Evolutionary conservation across 2,329 filamentous ascomycete species (phyloP).

Genomic region (Alternaria sp.): DNA sequence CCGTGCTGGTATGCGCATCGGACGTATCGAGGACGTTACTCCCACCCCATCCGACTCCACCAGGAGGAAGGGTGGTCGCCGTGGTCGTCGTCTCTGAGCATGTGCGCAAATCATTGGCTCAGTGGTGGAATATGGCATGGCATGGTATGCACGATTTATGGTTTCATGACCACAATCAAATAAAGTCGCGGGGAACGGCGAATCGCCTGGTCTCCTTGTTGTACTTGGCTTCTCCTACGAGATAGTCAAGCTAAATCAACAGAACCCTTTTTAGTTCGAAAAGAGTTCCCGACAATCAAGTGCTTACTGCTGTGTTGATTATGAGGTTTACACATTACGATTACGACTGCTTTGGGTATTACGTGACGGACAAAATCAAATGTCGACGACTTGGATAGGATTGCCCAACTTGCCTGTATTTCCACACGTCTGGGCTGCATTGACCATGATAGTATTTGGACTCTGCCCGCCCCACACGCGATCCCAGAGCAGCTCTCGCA

Average conservation of each 20-base stretch:
- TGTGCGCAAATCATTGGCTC: constrained; percentile 50
- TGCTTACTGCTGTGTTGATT: constrained; percentile 38
- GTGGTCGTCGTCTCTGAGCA: constrained; percentile 99
- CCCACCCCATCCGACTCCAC: constrained; percentile 99
- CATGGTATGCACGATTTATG: constrained; percentile 44
- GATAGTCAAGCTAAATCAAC: constrained; percentile 46
- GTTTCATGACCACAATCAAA: constrained; percentile 45
- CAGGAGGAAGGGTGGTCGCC: constrained; percentile 99
- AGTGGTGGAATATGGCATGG: constrained; percentile 41
- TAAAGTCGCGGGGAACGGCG: constrained; percentile 50
- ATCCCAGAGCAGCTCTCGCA: constrained; percentile 65
- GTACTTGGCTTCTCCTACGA: constrained; percentile 42
- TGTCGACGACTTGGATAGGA: constrained; percentile 50
- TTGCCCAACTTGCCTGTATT: constrained; percentile 59
- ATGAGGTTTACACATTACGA: constrained; percentile 34
- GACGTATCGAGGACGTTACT: constrained; percentile 99
- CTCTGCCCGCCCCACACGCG: constrained; percentile 63
- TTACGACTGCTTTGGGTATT: constrained; percentile 26
- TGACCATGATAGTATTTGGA: constrained; percentile 62
- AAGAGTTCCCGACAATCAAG: constrained; percentile 42
- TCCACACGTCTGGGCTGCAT: constrained; percentile 63
- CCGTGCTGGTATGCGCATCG: constrained; percentile 99
- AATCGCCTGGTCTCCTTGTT: constrained; percentile 50
- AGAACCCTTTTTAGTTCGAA: constrained; percentile 47
- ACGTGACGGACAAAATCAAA: constrained; percentile 39